Evolutionary conservation across 441 rosid species (phyloP).

Genomic region (Populus hybrid): DNA sequence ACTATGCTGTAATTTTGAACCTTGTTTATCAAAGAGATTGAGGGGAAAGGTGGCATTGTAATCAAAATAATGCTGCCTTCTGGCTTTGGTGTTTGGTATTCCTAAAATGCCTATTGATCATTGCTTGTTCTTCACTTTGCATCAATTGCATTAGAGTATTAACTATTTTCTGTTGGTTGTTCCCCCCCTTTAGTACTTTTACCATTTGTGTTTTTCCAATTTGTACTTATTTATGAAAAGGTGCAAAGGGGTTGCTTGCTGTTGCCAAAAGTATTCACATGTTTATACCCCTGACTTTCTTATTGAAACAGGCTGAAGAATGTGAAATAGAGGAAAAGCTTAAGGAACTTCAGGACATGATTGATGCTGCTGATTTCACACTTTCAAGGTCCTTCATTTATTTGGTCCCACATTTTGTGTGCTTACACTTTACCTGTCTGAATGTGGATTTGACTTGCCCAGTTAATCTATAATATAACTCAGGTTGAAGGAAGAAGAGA

Average conservation of each 20-base stretch:
- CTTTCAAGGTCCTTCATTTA: slow-evolving; percentile 48
- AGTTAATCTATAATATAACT: slow-evolving; percentile 16
- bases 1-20: background rate
- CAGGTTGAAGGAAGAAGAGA: slow-evolving; percentile 80
- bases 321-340: slow-evolving; percentile 71
- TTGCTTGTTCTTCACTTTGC: background rate
- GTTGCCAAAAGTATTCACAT: background rate
- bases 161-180: background rate
- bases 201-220: background rate
- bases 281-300: slow-evolving; percentile 14
- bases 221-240: background rate
- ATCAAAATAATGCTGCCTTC: background rate
- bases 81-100: background rate
- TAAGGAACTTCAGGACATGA: slow-evolving; percentile 50
- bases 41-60: background rate
- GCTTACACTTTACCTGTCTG: slow-evolving; percentile 7
- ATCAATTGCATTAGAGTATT: background rate
- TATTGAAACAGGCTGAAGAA: slow-evolving; percentile 68
- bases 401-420: slow-evolving; percentile 13
- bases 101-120: background rate
- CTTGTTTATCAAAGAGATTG: background rate
- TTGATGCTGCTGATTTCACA: slow-evolving; percentile 50
- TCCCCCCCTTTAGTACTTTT: background rate
- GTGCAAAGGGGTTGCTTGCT: background rate
- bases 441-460: slow-evolving; percentile 17